Evolutionary conservation across 2,329 filamentous ascomycete species (phyloP), one percentile per base, ranked within the genome.

Genomic region (Gnomoniopsis sp.): DNA sequence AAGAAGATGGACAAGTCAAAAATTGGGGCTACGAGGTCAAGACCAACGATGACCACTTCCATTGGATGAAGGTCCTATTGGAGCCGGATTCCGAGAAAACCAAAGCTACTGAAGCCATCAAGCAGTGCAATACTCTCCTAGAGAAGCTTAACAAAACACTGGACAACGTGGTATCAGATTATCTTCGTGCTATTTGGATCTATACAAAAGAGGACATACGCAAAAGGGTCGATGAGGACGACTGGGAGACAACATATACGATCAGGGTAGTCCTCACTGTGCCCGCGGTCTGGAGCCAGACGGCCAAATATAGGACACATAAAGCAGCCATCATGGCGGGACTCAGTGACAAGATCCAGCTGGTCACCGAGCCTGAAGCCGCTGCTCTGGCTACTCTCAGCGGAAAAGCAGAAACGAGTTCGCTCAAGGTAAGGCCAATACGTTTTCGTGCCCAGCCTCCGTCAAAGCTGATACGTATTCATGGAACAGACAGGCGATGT

Each of bases 401-500:
- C 15, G 8, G 8, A 15, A 38, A 38, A 15, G 34, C 8, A 38
- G 34, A 38, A 15, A 8, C 8, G 15, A 15, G 34, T 8, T 8
- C 8, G 8, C 8, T 38, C 15, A 15, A 38, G 15, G 34, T 38
- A 38, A 8, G 34, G 15, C 34, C 34, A 8, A 8, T 15, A 8
- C 8, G n/a, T n/a, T n/a, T n/a, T n/a, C n/a, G n/a, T n/a, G n/a
- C n/a, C n/a, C n/a, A n/a, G n/a, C n/a, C n/a, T n/a, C n/a, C n/a
- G n/a, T n/a, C n/a, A n/a, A n/a, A n/a, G n/a, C n/a, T n/a, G n/a
- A n/a, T n/a, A n/a, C n/a, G n/a, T n/a, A n/a, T n/a, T n/a, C n/a
- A n/a, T n/a, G n/a, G n/a, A n/a, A n/a, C 15, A 63, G 66, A 1
- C 17, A 0, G 68, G 65, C 0, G 65, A 66, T 34, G 64, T 53